phyloP scores from a whole-genome alignment of 2,329 filamentous ascomycete species.

The Colletotrichum sp. region DNA sequence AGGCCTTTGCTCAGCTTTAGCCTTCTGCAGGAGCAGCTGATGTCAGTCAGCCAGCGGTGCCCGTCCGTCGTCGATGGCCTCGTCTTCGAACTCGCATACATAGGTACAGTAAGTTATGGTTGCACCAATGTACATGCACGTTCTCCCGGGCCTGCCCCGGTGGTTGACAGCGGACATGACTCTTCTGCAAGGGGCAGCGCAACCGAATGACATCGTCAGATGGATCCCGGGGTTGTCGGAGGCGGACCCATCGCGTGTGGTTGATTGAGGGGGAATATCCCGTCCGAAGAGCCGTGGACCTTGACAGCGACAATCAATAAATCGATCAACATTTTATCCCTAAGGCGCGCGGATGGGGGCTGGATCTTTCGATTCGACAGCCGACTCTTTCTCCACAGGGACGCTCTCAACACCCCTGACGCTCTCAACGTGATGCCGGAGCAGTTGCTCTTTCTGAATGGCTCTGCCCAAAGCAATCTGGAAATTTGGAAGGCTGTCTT shows the following conservation, averaged over 20 bases:
- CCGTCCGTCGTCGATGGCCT: neutral
- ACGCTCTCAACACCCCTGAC: neutral
- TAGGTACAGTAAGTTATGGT: neutral
- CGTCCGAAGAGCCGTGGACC: neutral
- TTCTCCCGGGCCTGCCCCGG: constrained; percentile 4
- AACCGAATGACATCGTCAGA: neutral
- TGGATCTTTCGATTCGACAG: neutral
- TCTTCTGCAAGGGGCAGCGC: constrained; percentile 2
- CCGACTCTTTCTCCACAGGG: neutral
- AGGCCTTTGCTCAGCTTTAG: neutral
- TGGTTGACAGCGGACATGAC: constrained; percentile 9
- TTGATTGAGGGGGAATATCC: neutral
- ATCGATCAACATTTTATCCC: neutral
- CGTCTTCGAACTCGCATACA: neutral
- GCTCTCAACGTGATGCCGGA: neutral
- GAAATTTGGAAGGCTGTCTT: neutral
- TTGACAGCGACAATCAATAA: neutral
- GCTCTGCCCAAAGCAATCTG: neutral
- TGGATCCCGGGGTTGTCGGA: neutral
- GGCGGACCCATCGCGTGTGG: neutral
- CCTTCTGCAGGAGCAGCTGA: neutral
- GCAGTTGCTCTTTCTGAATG: neutral
- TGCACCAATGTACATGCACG: neutral
- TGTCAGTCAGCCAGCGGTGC: neutral
- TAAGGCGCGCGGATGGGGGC: neutral